Conservation (phyloP, 106 monocot species). For the Alisma plantagoaquatica region DNA sequence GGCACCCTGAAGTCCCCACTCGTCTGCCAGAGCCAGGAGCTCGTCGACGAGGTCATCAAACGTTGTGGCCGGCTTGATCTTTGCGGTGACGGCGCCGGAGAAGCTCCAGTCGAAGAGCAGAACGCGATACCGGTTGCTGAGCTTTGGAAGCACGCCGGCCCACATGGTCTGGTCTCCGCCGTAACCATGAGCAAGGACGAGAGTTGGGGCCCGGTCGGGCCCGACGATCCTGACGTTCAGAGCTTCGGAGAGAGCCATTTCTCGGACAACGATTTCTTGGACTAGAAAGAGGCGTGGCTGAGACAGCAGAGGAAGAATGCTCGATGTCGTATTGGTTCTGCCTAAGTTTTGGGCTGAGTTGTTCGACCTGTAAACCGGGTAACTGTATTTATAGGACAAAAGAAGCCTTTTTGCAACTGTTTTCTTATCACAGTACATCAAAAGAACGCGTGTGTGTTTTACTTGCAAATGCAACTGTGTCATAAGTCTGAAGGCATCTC, state of each 20-base stretch:
- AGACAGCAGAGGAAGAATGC: no score
- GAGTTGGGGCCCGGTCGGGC: slow-evolving; percentile 23
- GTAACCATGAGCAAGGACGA: slow-evolving; percentile 57
- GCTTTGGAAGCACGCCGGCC: slow-evolving; percentile 29
- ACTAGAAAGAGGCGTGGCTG: no score
- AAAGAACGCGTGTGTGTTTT: no score
- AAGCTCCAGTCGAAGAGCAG: slow-evolving; percentile 66
- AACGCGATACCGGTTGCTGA: slow-evolving; percentile 19
- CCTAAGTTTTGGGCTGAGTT: no score
- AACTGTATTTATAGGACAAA: no score
- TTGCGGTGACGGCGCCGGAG: slow-evolving; percentile 8
- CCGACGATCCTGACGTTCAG: slow-evolving; percentile 36
- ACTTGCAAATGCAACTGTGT: no score
- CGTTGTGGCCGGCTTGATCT: slow-evolving; percentile 4
- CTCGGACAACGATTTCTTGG: no score
- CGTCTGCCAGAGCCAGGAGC: slow-evolving; percentile 36
- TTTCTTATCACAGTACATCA: no score
- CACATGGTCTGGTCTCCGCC: slow-evolving; percentile 48
- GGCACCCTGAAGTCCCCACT: slow-evolving; percentile 14
- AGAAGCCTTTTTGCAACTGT: no score
- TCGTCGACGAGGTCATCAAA: slow-evolving; percentile 34
- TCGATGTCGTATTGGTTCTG: no score
- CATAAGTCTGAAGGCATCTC: no score
- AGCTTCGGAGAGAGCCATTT: not conserved
- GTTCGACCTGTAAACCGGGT: no score